Conservation (phyloP, 306 rosid species). For the Datisca glomerata region DNA sequence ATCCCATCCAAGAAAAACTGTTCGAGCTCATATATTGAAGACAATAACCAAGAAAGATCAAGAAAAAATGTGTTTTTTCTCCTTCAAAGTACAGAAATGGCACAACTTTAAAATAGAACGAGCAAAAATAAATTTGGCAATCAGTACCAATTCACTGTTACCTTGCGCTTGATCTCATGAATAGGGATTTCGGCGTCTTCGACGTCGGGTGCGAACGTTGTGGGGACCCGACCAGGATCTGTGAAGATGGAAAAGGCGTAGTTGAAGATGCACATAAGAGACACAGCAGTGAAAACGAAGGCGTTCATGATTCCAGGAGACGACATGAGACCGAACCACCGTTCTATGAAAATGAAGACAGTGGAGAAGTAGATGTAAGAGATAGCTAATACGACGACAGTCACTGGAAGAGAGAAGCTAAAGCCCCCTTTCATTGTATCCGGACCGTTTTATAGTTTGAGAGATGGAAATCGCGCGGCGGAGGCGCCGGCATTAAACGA, state of each 20-base stretch:
- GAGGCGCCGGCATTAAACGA: conserved; percentile 69
- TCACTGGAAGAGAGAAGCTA: conserved; percentile 47
- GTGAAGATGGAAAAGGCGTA: conserved; percentile 38
- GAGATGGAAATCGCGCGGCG: neutral
- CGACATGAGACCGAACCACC: conserved; percentile 83
- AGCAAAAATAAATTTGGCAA: neutral
- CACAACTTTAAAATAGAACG: neutral
- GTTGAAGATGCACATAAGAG: conserved; percentile 39
- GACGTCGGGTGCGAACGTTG: conserved; percentile 62
- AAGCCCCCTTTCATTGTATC: conserved; percentile 33
- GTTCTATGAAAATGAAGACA: conserved; percentile 64
- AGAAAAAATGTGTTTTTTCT: neutral
- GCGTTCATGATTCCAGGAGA: conserved; percentile 86
- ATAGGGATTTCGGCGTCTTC: conserved; percentile 53
- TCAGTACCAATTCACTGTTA: conserved; percentile 8
- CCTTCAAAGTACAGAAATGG: neutral
- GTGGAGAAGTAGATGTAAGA: conserved; percentile 61
- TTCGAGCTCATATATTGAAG: neutral
- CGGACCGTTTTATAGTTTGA: neutral
- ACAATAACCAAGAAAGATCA: neutral
- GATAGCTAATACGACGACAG: conserved; percentile 48
- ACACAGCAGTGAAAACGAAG: conserved; percentile 55
- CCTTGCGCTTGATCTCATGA: conserved; percentile 99
- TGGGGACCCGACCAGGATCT: conserved; percentile 91
- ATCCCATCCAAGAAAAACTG: neutral